Percentiles rank a stretch among this genome's conserved stretches.
Conservation (phyloP, 345 rosid genomes). For the Triadica sebifera region DNA sequence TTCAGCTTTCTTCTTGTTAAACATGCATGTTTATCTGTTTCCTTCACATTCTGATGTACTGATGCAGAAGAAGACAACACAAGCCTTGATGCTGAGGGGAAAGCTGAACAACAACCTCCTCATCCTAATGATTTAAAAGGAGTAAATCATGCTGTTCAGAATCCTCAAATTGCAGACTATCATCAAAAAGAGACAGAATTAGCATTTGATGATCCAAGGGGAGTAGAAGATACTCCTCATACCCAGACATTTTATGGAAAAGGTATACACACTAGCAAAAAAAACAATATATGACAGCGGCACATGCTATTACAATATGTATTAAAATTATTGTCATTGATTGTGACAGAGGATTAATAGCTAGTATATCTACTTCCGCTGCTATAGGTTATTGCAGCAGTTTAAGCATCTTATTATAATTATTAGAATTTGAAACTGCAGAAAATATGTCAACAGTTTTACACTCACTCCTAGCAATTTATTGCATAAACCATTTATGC, state of each 20-base stretch:
- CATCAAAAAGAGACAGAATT: slow-evolving; percentile 16
- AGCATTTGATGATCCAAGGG: slow-evolving; percentile 12
- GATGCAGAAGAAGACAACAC: slow-evolving; percentile 31
- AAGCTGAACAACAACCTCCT: slow-evolving; percentile 21
- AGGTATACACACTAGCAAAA: slow-evolving; percentile 21
- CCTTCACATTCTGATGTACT: slow-evolving; percentile 11
- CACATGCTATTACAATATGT: no score
- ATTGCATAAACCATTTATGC: no score
- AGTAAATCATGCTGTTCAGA: slow-evolving; percentile 24
- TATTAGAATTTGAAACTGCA: no score
- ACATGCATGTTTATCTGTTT: not conserved
- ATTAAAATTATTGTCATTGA: no score
- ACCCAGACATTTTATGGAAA: slow-evolving; percentile 7
- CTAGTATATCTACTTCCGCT: no score
- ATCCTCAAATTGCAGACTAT: slow-evolving; percentile 13
- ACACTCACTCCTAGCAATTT: no score
- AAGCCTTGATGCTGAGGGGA: slow-evolving; percentile 8
- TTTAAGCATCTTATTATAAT: no score
- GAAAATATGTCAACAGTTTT: no score
- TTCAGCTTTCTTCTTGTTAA: not conserved
- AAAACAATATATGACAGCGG: no score
- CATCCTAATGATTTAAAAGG: slow-evolving; percentile 10
- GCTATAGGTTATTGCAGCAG: no score
- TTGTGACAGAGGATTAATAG: no score
- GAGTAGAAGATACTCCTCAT: not conserved